Evolutionary conservation across 1,284 basidiomycete species (phyloP), one percentile per base, ranked within the genome.

Genomic region (Cryptococcus sp.): DNA sequence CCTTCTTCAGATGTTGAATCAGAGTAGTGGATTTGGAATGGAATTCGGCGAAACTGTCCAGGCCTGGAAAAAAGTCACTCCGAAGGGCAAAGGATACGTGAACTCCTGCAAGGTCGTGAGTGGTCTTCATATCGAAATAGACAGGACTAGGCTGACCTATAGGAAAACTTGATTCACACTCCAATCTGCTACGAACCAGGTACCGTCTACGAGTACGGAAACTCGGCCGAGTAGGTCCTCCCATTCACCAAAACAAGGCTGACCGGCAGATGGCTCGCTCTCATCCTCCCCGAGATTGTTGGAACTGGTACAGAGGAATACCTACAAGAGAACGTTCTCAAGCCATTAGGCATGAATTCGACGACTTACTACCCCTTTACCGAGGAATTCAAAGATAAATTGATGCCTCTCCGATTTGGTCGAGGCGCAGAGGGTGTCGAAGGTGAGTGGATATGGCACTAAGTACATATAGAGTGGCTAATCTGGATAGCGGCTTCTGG

Each of bases 111-210:
- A 66, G 52, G 43, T 57, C 34, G 67, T 69, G 49, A 41, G 63
- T 54, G 5, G 9, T 7, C 4, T 16, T 34, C 10, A 16, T 34
- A 16, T 34, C 10, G 16, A 34, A 34, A 16, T 34, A 11, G 16
- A 9, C 1, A 43, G n/a, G 34, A 23, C 18, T n/a, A 19, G 13
- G 36, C 45, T 46, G 16, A 39, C 24, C 41, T 56, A 7, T 46
- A 68, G 66, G 65, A 64, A 19, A 69, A 70, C 48, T 59, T 70
- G 40, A 48, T 69, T 37, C 47, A 64, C 53, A 66, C 64, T 2
- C 69, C 67, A 1, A 59, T 65, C 22, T 54, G 56, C 7, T 57
- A 62, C 18, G 50, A 55, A 10, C 62, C 66, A 2, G 67, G 64
- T 1, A 60, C 50, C 1, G 40, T 46, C 1, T 69, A 50, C 44